Percentiles rank a stretch among this genome's conserved stretches.
Conservation (phyloP, 2,329 filamentous ascomycete species). For the Cladophialophora carrionii region DNA sequence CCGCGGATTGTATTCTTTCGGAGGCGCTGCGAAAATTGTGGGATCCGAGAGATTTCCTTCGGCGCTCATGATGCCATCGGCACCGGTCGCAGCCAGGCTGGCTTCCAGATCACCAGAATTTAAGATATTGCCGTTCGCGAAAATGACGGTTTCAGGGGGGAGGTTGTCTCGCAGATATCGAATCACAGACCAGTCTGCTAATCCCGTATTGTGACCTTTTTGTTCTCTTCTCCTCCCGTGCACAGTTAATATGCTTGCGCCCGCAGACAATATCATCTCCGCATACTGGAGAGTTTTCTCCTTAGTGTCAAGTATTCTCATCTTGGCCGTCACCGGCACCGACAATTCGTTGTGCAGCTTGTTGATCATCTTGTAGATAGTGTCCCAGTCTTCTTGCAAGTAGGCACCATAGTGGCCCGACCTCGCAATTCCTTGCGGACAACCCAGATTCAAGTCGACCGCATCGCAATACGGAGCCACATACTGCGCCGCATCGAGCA, state of each 20-base stretch:
- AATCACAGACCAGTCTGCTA: slow-evolving; percentile 90
- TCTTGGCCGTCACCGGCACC: slow-evolving; percentile 92
- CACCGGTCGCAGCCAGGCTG: slow-evolving; percentile 82
- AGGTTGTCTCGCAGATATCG: slow-evolving; percentile 79
- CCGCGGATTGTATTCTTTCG: slow-evolving; percentile 67
- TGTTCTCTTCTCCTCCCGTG: slow-evolving; percentile 88
- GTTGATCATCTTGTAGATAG: slow-evolving; percentile 81
- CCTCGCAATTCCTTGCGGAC: slow-evolving; percentile 91
- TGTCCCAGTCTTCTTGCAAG: slow-evolving; percentile 85
- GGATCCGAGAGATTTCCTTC: slow-evolving; percentile 95
- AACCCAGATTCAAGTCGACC: slow-evolving; percentile 87
- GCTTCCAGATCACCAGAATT: slow-evolving; percentile 74
- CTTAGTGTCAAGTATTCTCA: slow-evolving; percentile 81
- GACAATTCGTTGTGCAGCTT: slow-evolving; percentile 76
- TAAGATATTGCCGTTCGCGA: slow-evolving; percentile 94
- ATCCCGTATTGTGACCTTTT: slow-evolving; percentile 90
- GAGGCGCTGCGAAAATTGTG: slow-evolving; percentile 74
- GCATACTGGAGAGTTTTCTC: slow-evolving; percentile 90
- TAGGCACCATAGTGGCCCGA: slow-evolving; percentile 93
- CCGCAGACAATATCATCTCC: slow-evolving; percentile 79
- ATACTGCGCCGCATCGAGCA: slow-evolving; percentile 68
- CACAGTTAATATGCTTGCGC: slow-evolving; percentile 90
- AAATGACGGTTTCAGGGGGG: slow-evolving; percentile 85
- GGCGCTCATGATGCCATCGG: slow-evolving; percentile 92
- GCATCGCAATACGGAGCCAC: slow-evolving; percentile 91